phyloP scores from a whole-genome alignment of 495 filamentous ascomycete genomes.

The Cercophora newfieldiana region DNA sequence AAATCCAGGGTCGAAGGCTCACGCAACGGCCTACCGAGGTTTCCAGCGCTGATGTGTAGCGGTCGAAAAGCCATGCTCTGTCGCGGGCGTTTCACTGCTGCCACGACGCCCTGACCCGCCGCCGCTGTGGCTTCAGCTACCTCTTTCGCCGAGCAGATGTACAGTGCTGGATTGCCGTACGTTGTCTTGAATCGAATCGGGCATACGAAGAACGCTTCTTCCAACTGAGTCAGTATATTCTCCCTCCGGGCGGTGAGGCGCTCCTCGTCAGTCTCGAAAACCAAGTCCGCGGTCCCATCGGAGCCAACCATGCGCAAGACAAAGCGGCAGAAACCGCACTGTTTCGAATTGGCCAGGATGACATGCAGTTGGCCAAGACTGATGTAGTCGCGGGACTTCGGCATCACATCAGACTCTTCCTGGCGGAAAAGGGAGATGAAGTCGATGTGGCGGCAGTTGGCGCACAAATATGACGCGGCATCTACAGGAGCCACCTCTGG shows the following conservation, averaged over 20 bases:
- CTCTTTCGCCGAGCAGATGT: background rate
- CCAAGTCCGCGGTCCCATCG: background rate
- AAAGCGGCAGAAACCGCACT: background rate
- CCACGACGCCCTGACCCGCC: background rate
- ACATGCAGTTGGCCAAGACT: background rate
- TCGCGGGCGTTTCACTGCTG: background rate
- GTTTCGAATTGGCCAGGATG: background rate
- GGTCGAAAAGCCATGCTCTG: background rate
- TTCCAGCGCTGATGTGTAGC: background rate
- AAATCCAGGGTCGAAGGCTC: background rate
- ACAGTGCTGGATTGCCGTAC: background rate
- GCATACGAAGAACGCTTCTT: background rate
- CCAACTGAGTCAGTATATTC: background rate
- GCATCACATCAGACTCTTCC: background rate
- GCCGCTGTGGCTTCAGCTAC: background rate
- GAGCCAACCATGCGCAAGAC: background rate
- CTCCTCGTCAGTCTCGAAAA: background rate
- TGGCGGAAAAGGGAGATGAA: background rate
- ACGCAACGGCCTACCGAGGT: background rate
- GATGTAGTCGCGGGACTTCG: background rate
- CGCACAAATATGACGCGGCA: background rate
- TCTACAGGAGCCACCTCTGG: background rate
- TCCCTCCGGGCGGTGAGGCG: background rate
- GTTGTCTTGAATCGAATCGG: background rate
- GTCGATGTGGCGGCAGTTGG: constrained; percentile 6